Base-by-base conservation (phyloP, 2,329 filamentous ascomycete genomes). In the Ilyonectria destructans region DNA sequence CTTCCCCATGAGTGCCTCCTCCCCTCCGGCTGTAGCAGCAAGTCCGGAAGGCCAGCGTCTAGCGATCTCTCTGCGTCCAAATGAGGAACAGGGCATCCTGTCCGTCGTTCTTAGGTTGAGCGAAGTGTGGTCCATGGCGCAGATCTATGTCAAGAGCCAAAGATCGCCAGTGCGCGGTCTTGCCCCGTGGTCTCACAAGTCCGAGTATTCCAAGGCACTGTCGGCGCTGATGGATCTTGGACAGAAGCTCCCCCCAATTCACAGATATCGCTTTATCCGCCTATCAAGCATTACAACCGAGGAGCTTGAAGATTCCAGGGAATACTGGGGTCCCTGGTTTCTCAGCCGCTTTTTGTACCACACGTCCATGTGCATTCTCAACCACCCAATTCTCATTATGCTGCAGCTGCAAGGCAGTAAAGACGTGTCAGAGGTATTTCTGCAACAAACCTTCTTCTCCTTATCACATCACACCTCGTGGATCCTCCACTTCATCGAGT, bases 281-380 rank as follows among this genome's bases (percentile, higher is more conserved):
- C 17, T 61, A 6, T 52, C 58, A 10, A 29, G 37, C 17, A 23
- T 61, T 9, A 52, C 46, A 15, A 33, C 17, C 2, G 21, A 35
- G 19, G 35, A 52, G 9, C 58, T 61, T 45, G 58, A 61, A n/a
- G 58, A 54, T 29, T 21, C 46, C 9, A n/a, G 58, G 15, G 58
- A 61, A 31, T 61, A 61, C 17, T 61, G 58, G 48, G 58, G 45
- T 8, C 33, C 58, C 4, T 61, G 58, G 58, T 54, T 61, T 21
- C 58, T 61, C 23, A 61, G 58, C 21, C 58, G 58, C 21, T 54
- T 61, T 40, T 12, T 61, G 2, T 61, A 61, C 35, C 58, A 61
- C 48, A 61, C 58, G 6, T 52, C 48, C 5, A 13, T 61, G 9
- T 61, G 58, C 48, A 29, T 61, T 4, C 31, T 61, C 17, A 52